Percentiles rank a stretch among this genome's conserved stretches.
Conservation (phyloP, 2,329 filamentous ascomycete genomes). For the Colletotrichum sp. region DNA sequence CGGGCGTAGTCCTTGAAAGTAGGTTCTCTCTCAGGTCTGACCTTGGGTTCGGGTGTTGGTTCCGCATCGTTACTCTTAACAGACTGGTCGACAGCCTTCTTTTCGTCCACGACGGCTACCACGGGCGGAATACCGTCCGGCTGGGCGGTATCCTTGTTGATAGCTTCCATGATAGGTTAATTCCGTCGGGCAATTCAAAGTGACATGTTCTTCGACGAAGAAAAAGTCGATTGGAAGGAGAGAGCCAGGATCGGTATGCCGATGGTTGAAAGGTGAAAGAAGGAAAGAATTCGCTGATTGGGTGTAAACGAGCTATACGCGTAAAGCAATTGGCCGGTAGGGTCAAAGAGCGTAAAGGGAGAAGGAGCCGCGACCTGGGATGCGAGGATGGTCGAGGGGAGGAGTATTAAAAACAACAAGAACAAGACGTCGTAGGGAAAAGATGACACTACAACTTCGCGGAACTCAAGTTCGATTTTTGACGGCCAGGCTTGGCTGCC, state of each 20-base stretch:
- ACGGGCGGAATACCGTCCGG: not conserved
- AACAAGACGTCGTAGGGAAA: not conserved
- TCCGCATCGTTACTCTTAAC: conserved; percentile 27
- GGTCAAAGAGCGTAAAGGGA: not conserved
- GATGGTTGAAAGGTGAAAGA: not conserved
- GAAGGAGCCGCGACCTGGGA: not conserved
- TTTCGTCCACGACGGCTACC: not conserved
- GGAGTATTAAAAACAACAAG: not conserved
- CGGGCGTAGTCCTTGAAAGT: conserved; percentile 51
- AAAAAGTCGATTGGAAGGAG: not conserved
- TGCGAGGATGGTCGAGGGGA: not conserved
- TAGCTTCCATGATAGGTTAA: not conserved
- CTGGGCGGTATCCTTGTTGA: not conserved
- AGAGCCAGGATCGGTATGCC: not conserved
- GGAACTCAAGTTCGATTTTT: not conserved
- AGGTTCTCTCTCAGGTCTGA: conserved; percentile 49
- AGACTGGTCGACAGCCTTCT: not conserved
- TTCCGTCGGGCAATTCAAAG: not conserved
- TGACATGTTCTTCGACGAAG: not conserved
- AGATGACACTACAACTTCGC: not conserved
- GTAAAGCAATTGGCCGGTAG: not conserved
- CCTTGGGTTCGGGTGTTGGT: conserved; percentile 34
- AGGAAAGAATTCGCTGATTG: not conserved
- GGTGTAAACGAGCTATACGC: not conserved
- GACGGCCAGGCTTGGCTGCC: not conserved